A percentile compares a stretch with the other conserved stretches of the same genome.
These are phyloP conservation scores for Blastocystis sp. DNA, from an alignment of 352 stramenopile species.

Conservation along the genomic window DNA sequence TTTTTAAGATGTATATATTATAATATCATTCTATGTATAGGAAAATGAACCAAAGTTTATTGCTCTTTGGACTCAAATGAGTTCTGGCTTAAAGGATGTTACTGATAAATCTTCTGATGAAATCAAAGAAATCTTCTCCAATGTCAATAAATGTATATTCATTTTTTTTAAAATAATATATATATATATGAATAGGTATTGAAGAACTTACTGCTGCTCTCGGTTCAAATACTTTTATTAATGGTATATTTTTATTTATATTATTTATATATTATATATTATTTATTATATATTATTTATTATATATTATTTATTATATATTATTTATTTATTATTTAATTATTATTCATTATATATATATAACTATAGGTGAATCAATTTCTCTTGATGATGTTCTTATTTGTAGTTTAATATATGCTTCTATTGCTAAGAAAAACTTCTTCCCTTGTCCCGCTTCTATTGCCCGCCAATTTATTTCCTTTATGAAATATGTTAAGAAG, in stretches of 20 bases:
- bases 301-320: too few relatives aligned
- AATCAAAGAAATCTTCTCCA: constrained; percentile 6
- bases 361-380: not conserved
- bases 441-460: constrained; percentile 18
- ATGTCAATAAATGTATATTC: not conserved
- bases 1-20: too few relatives aligned
- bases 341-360: too few relatives aligned
- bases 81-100: constrained; percentile 30
- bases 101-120: constrained; percentile 13
- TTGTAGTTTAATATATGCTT: constrained; percentile 8
- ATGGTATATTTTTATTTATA: not conserved
- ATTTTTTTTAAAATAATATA: too few relatives aligned
- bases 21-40: too few relatives aligned
- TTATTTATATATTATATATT: too few relatives aligned
- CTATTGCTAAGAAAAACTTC: constrained; percentile 27
- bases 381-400: constrained; percentile 29
- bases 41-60: too few relatives aligned
- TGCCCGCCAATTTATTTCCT: constrained; percentile 8
- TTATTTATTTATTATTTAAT: too few relatives aligned
- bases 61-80: too few relatives aligned
- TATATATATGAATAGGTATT: not conserved
- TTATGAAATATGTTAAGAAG: constrained; percentile 34
- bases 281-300: too few relatives aligned
- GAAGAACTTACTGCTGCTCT: constrained; percentile 15
- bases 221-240: not conserved